A percentile compares a stretch with the other conserved stretches of the same genome.
Conservation (phyloP, 768 basidiomycete species). For the Lentinus tigrinus region DNA sequence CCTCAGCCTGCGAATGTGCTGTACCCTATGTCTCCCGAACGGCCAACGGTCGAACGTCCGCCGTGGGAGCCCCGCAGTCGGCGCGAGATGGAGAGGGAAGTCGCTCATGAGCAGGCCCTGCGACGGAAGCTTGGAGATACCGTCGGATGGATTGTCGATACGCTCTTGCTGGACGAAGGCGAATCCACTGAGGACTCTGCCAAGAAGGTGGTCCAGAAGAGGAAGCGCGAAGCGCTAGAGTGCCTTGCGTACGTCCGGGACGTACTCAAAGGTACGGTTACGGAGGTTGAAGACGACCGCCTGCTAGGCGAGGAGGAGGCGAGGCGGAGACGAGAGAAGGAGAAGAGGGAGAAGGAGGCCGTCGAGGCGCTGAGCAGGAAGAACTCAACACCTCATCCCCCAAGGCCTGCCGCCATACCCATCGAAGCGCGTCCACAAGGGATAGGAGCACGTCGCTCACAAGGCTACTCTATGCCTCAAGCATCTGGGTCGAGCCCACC, state of each 20-base stretch:
- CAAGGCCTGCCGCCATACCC: constrained; percentile 24
- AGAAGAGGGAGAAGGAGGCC: constrained; percentile 25
- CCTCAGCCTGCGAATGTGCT: constrained; percentile 41
- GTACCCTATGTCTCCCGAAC: constrained; percentile 66
- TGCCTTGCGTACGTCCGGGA: constrained; percentile 78
- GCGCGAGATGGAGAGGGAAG: constrained; percentile 70
- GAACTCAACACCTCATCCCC: constrained; percentile 16
- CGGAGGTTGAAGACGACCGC: constrained; percentile 63
- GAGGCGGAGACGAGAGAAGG: constrained; percentile 33
- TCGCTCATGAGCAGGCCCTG: constrained; percentile 48
- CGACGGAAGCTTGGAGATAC: constrained; percentile 70
- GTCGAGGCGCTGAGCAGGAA: constrained; percentile 18
- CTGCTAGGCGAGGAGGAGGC: constrained; percentile 56
- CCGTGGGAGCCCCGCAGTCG: constrained; percentile 69
- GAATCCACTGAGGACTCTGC: constrained; percentile 42
- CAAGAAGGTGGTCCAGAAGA: constrained; percentile 42
- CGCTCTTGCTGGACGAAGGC: constrained; percentile 55
- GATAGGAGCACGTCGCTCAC: constrained; percentile 13
- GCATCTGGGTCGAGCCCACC: constrained; percentile 21
- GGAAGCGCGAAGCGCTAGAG: constrained; percentile 65
- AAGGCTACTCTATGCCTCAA: constrained; percentile 20
- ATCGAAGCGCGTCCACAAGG: constrained; percentile 15
- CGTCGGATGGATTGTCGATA: constrained; percentile 72
- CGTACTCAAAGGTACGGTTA: constrained; percentile 52
- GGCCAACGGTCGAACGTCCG: constrained; percentile 53